Evolutionary conservation across 108 stramenopile species (phyloP), one percentile per base, ranked within the genome.

Genomic region (Skeletonema costatum): DNA sequence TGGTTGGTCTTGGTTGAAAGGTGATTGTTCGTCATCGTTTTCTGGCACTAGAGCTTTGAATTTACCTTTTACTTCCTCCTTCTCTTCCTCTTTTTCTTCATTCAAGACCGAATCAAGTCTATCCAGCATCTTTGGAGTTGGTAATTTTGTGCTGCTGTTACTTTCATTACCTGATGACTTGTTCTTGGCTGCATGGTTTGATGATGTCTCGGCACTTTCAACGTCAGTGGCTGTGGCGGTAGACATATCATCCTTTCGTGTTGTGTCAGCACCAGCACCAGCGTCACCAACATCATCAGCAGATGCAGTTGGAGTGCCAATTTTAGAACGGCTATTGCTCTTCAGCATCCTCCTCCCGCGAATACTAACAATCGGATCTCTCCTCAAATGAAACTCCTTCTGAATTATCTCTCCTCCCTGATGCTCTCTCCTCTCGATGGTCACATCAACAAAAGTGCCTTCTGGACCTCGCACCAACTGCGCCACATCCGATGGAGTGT

Each of bases 301-400:
- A 48, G n/a, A 25, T 29, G 4, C 32, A 31, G 0, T 30, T 9
- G 60, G 29, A 30, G 51, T 39, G 59, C 6, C 32, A 41, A 44
- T 44, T 16, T 31, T 25, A 1, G 32, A 8, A 12, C 2, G 32
- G 35, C 39, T 11, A 17, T 31, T 31, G 7, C 38, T 42, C 48
- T 32, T 51, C 17, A 32, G 14, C 69, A 50, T 51, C 63, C 77
- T 81, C 70, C 70, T 66, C 31, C 94, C 91, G 32, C 87, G 77
- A 19, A 81, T 88, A 9, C 93, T 74, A 60, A 77, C 91, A 75
- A 97, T 93, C 38, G 88, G 87, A 62, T 92, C 80, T 50, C 96
- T 80, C 14, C 74, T 88, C 19, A 96, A 68, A 42, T 83, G 91
- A 56, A 92, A 90, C 63, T 91, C 90, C 35, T 85, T 50, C 31